A percentile compares a stretch with the other conserved stretches of the same genome.
phyloP scores from a whole-genome alignment of 768 basidiomycete genomes.

The Daedaleopsis sinensis region DNA sequence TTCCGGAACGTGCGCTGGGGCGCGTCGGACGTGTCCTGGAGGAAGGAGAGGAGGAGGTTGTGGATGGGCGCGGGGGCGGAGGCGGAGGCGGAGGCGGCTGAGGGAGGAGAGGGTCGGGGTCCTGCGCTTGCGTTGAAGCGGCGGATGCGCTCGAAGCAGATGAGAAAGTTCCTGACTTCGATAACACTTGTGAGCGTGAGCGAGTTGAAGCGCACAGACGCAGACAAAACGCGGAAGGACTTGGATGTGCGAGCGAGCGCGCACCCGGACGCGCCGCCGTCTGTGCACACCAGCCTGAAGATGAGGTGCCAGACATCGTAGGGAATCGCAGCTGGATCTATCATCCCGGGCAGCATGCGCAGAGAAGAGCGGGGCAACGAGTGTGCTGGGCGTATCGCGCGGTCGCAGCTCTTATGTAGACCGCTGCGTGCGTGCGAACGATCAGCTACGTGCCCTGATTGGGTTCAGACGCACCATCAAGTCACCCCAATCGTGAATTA shows the following conservation, averaged over 20 bases:
- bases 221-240: conserved; percentile 1
- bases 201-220: conserved; percentile 10
- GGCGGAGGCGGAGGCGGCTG: background rate
- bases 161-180: conserved; percentile 14
- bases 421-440: background rate
- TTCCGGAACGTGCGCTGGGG: conserved; percentile 14
- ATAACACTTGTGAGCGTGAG: conserved; percentile 10
- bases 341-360: background rate
- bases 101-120: background rate
- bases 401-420: background rate
- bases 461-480: background rate
- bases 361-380: background rate
- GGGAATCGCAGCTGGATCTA: conserved; percentile 3
- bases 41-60: conserved; percentile 18
- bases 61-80: background rate
- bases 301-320: conserved; percentile 20
- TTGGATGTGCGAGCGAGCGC: conserved; percentile 11
- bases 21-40: conserved; percentile 17
- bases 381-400: background rate
- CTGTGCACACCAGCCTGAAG: conserved; percentile 13
- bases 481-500: too few species aligned
- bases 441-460: background rate
- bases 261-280: conserved; percentile 14
- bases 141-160: conserved; percentile 18
- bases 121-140: background rate